phyloP scores from a whole-genome alignment of 805 yeast species.

The Clavispora carvajalis region DNA sequence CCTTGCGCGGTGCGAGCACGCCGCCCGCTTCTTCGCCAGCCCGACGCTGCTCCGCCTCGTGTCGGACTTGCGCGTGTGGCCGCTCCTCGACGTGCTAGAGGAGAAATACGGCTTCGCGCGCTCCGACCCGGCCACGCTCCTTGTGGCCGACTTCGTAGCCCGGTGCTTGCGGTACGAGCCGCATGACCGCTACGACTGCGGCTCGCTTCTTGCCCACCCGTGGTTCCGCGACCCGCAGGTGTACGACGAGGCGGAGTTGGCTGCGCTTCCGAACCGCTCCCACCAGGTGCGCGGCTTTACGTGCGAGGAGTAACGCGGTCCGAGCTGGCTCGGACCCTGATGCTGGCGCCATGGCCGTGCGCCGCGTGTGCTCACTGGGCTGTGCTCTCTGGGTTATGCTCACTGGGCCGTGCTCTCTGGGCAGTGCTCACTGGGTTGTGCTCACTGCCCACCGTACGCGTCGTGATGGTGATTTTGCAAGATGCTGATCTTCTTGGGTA shows the following conservation, averaged over 20 bases:
- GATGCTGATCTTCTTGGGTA: too few relatives aligned
- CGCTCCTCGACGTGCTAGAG: slow-evolving; percentile 67
- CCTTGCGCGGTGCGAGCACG: slow-evolving; percentile 50
- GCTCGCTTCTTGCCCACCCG: slow-evolving; percentile 47
- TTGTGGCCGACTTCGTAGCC: slow-evolving; percentile 42
- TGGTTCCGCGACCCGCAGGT: slow-evolving; percentile 33
- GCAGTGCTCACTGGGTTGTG: too few relatives aligned
- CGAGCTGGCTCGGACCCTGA: too few relatives aligned
- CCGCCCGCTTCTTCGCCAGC: slow-evolving; percentile 59
- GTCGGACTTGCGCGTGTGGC: slow-evolving; percentile 84
- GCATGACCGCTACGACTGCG: slow-evolving; percentile 48
- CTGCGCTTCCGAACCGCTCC: slow-evolving; percentile 20
- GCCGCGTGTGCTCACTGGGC: too few relatives aligned
- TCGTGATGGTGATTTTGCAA: too few relatives aligned
- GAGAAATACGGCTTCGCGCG: slow-evolving; percentile 73
- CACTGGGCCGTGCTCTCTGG: too few relatives aligned
- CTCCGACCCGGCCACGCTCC: slow-evolving; percentile 28
- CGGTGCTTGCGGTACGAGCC: slow-evolving; percentile 49
- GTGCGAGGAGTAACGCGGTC: slow-evolving; percentile 22
- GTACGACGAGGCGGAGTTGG: slow-evolving; percentile 14
- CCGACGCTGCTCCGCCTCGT: slow-evolving; percentile 74
- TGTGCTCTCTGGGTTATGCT: too few relatives aligned
- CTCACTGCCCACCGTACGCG: too few relatives aligned
- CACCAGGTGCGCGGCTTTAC: slow-evolving; percentile 28
- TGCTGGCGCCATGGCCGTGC: too few relatives aligned